Evolutionary conservation across 78 protist genomes (phyloP).

Genomic region (Dictyostelium citrinum): DNA sequence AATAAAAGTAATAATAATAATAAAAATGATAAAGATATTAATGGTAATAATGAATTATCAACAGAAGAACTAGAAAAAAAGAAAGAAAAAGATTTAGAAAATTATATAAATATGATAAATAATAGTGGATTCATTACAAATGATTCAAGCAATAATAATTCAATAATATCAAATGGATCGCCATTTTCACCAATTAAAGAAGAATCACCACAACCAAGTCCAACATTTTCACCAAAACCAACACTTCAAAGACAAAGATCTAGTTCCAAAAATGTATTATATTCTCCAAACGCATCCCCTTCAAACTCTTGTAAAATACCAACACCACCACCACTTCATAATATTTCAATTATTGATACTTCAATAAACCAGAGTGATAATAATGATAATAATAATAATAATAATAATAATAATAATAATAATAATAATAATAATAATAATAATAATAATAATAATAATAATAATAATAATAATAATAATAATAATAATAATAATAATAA

Average conservation of each 20-base stretch:
- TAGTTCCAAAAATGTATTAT: conserved; percentile 19
- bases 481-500: neutral
- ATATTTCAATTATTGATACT: neutral
- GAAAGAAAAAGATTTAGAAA: neutral
- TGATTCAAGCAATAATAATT: too few relatives aligned
- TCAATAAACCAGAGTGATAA: neutral
- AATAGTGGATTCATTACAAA: neutral
- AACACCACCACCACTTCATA: neutral
- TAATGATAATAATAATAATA: neutral
- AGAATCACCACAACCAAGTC: conserved; percentile 10
- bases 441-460: neutral
- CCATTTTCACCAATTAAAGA: conserved; percentile 18
- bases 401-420: neutral
- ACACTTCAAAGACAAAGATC: conserved; percentile 10
- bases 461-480: neutral
- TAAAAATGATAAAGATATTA: neutral
- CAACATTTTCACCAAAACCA: neutral
- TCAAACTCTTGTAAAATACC: conserved; percentile 21
- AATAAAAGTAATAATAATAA: neutral
- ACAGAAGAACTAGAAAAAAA: neutral
- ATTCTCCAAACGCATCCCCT: conserved; percentile 21
- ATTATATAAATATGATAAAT: conserved; percentile 2
- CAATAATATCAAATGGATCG: neutral
- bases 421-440: neutral
- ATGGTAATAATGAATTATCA: neutral